Conservation (phyloP, 495 filamentous ascomycete species). For the Tuber aestivum region DNA sequence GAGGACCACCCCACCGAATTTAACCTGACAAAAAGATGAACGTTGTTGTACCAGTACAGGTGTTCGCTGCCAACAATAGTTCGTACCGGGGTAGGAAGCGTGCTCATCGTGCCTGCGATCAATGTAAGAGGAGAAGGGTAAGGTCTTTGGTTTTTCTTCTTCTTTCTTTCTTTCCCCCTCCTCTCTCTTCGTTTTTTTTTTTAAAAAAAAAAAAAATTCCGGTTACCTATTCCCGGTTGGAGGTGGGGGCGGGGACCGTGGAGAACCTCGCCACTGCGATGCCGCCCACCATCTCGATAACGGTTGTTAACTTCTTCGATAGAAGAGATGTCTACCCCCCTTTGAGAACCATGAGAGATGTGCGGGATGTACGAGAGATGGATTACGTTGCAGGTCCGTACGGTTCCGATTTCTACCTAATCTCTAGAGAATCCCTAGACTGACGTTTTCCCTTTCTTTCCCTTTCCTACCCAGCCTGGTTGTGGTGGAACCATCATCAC, state of each 20-base stretch:
- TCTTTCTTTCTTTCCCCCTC: background rate
- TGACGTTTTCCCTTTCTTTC: background rate
- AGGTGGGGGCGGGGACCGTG: background rate
- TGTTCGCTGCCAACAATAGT: constrained; percentile 41
- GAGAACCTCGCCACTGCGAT: background rate
- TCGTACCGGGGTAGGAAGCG: constrained; percentile 35
- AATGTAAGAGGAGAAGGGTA: constrained; percentile 41
- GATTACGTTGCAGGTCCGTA: constrained; percentile 35
- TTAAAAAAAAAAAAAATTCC: background rate
- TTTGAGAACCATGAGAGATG: constrained; percentile 41
- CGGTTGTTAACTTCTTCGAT: background rate
- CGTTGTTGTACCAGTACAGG: constrained; percentile 21
- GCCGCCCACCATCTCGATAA: background rate
- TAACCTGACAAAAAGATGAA: constrained; percentile 17
- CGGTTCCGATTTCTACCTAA: background rate
- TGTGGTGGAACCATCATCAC: background rate
- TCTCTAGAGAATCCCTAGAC: background rate
- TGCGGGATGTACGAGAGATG: constrained; percentile 38
- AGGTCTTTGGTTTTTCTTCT: background rate
- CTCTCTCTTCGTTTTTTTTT: background rate
- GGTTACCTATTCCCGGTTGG: background rate
- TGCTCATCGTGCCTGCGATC: constrained; percentile 37
- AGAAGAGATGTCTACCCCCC: constrained; percentile 38
- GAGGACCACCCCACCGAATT: constrained; percentile 4
- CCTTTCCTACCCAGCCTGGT: background rate